These are phyloP conservation scores for Litsea cubeba DNA, from an alignment of 164 flowering plant species.

Conservation along the genomic window DNA sequence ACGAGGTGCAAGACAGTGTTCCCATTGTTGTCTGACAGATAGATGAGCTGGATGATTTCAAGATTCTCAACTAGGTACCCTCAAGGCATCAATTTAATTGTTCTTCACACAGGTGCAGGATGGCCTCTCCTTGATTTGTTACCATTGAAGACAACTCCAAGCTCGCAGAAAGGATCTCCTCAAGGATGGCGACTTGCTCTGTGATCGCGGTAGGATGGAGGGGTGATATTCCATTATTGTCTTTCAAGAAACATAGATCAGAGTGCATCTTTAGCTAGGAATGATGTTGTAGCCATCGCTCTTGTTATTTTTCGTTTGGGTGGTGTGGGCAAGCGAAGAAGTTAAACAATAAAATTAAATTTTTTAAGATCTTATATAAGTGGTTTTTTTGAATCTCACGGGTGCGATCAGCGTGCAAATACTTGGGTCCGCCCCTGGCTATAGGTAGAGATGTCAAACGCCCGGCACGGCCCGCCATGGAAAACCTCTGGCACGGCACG, in stretches of 20 bases:
- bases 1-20: conserved; percentile 58
- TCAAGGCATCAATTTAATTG: conserved; percentile 36
- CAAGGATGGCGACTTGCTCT: conserved; percentile 38
- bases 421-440: conserved; percentile 11
- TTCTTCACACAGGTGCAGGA: conserved; percentile 41
- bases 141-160: conserved; percentile 28
- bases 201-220: conserved; percentile 50
- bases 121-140: conserved; percentile 34
- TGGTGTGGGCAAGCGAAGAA: conserved; percentile 1
- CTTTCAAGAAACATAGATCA: conserved; percentile 35
- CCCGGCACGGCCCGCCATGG: too few relatives aligned
- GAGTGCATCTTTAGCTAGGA: conserved; percentile 22
- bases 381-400: too few relatives aligned
- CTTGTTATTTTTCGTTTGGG: conserved; percentile 47
- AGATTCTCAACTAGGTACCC: conserved; percentile 38
- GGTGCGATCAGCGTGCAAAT: too few relatives aligned
- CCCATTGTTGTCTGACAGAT: conserved; percentile 40
- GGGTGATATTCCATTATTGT: conserved; percentile 43
- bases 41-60: conserved; percentile 27
- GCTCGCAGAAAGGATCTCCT: conserved; percentile 40
- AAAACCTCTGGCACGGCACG: too few relatives aligned
- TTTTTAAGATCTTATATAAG: too few relatives aligned
- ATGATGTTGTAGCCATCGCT: conserved; percentile 17
- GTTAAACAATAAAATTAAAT: too few relatives aligned
- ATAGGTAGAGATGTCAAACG: too few relatives aligned